Base-by-base conservation (phyloP, 108 stramenopile species). In the Asterionellopsis glacialis region DNA sequence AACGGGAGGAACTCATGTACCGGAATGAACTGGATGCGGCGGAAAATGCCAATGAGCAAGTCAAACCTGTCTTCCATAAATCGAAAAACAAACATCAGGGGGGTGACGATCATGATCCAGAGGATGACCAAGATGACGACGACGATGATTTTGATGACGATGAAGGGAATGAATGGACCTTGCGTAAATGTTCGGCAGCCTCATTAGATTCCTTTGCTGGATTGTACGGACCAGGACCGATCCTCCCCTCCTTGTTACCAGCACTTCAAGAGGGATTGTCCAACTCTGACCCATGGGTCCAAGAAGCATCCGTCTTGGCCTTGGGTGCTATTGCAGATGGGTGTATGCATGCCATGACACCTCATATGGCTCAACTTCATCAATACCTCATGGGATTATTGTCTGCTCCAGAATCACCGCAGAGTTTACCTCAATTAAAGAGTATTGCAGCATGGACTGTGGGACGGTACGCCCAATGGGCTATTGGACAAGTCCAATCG, bases 241-340 rank as follows among this genome's bases (percentile, higher is more conserved):
- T 86, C 10, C 58, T 95, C 44, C 92, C 92, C 16, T 56, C 81
- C 6, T 72, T 95, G 9, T 60, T 94, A 39, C 95, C 95, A 9
- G 81, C 78, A 0, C 45, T 96, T 39, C 75, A 96, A 64, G 82
- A 76, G 45, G 81, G 89, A 9, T 50, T 95, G 7, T 58, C 75
- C 25, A 75, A 72, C 55, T 55, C 63, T 11, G 86, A 88, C 59
- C 85, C 87, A 52, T 94, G 95, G 95, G 72, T 90, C 19, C 89
- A 91, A 47, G 95, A 96, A 65, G 93, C 92, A 11, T 82, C 85
- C 33, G 91, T 96, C 38, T 69, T 94, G 43, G 89, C 93, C 10
- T 73, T 96, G 14, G 95, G 95, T 42, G 95, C 95, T 10, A 82
- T 91, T 50, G 88, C 88, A 23, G 88, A 90, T 1, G 94, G 94